A percentile compares a stretch with the other conserved stretches of the same genome.
phyloP scores from a whole-genome alignment of 2,329 filamentous ascomycete genomes.

The Rhinocladiella mackenziei region DNA sequence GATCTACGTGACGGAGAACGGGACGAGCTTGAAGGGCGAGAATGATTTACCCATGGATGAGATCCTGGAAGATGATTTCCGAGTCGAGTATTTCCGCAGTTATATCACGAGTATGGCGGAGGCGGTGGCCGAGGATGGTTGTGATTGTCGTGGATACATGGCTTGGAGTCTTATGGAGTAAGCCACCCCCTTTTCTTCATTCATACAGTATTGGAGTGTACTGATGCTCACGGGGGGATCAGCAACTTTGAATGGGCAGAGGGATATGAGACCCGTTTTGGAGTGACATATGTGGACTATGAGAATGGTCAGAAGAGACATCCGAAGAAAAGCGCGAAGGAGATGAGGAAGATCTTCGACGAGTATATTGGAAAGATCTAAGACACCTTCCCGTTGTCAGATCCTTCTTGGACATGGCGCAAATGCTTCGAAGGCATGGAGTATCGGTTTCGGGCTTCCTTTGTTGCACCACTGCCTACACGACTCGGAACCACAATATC shows the following conservation, averaged over 20 bases:
- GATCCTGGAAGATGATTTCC: conserved; percentile 77
- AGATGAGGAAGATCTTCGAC: conserved; percentile 67
- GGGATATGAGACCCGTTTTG: conserved; percentile 81
- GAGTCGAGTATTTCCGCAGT: conserved; percentile 70
- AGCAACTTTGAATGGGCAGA: conserved; percentile 90
- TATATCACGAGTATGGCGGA: conserved; percentile 75
- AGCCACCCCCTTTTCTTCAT: conserved; percentile 34
- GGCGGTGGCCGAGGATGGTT: conserved; percentile 67
- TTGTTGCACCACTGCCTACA: neutral
- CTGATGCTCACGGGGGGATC: conserved; percentile 15
- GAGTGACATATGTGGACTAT: conserved; percentile 80
- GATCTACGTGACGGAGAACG: conserved; percentile 87
- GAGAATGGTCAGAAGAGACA: conserved; percentile 70
- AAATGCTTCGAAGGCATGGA: no score
- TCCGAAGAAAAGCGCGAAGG: conserved; percentile 78
- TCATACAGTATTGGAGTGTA: no score
- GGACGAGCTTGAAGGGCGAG: conserved; percentile 78
- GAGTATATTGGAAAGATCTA: conserved; percentile 62
- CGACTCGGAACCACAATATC: no score
- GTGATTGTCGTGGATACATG: conserved; percentile 74
- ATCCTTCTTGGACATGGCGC: no score
- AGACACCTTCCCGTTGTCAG: no score
- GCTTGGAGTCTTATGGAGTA: conserved; percentile 84
- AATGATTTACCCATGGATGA: conserved; percentile 63
- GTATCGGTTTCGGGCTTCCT: no score